A percentile compares a stretch with the other conserved stretches of the same genome.
These are phyloP conservation scores for Xerocomellus amylosporus DNA, from an alignment of 768 basidiomycete genomes.

Conservation along the genomic window DNA sequence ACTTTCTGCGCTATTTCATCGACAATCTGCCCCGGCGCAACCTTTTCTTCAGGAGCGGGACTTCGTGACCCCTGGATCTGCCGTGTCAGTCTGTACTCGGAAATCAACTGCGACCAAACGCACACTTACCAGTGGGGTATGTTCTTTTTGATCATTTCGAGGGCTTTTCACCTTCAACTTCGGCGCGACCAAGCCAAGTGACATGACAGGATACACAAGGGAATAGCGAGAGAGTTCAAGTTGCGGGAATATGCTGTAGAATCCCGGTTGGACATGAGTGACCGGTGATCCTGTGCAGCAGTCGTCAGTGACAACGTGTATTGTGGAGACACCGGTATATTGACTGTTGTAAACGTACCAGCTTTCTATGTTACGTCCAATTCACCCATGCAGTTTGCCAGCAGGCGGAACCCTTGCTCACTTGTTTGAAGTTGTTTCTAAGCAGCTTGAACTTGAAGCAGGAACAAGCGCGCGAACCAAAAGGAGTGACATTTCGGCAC, in stretches of 20 bases:
- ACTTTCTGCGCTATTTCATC: conserved; percentile 20
- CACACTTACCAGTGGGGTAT: background rate
- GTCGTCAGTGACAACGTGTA: background rate
- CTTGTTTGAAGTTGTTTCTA: no score
- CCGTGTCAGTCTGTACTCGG: background rate
- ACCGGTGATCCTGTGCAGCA: conserved; percentile 3
- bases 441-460: no score
- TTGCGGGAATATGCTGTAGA: conserved; percentile 1
- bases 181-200: background rate
- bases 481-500: no score
- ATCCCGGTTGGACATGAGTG: background rate
- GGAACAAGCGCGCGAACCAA: no score
- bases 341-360: background rate
- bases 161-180: background rate
- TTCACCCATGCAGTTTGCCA: no score
- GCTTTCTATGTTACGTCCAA: background rate
- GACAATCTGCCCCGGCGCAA: conserved; percentile 9
- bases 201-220: conserved; percentile 11
- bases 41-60: conserved; percentile 6
- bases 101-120: background rate
- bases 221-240: conserved; percentile 6
- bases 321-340: background rate
- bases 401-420: no score
- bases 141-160: background rate
- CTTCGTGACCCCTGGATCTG: background rate